phyloP scores from a whole-genome alignment of 225 moss, liverwort and hornwort species.

The Ulota crispa region DNA sequence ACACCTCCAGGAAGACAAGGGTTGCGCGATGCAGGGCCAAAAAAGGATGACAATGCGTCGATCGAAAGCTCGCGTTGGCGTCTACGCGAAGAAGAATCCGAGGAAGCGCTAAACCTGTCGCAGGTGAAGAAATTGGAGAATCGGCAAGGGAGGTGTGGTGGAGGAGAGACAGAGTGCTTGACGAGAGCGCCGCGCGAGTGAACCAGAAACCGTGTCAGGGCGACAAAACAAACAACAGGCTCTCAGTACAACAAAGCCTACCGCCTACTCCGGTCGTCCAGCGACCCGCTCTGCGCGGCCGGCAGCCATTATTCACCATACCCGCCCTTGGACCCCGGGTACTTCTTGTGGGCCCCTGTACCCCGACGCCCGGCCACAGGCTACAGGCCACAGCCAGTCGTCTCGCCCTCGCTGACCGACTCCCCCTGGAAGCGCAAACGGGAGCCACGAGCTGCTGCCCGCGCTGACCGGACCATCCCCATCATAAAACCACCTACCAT shows the following conservation, averaged over 20 bases:
- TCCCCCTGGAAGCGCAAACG: background rate
- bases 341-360: background rate
- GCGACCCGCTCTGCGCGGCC: slow-evolving; percentile 14
- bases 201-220: slow-evolving; percentile 46
- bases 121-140: slow-evolving; percentile 18
- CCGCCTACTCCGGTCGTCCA: background rate
- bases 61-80: slow-evolving; percentile 16
- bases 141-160: background rate
- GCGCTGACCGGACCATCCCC: slow-evolving; percentile 32
- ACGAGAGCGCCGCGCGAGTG: slow-evolving; percentile 15
- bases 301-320: background rate
- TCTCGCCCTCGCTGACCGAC: background rate
- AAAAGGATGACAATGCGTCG: background rate
- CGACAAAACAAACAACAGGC: slow-evolving; percentile 17
- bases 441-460: slow-evolving; percentile 19
- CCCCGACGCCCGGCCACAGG: fast-evolving
- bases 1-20: slow-evolving; percentile 14
- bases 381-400: background rate
- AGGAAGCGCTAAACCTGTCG: background rate
- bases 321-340: background rate
- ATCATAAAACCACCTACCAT: slow-evolving; percentile 33
- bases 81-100: background rate
- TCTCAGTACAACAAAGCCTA: background rate
- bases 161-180: slow-evolving; percentile 13
- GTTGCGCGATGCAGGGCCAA: slow-evolving; percentile 16